Base-by-base conservation (phyloP, 176 grass and related monocot species). In the Puccinellia tenuiflora region DNA sequence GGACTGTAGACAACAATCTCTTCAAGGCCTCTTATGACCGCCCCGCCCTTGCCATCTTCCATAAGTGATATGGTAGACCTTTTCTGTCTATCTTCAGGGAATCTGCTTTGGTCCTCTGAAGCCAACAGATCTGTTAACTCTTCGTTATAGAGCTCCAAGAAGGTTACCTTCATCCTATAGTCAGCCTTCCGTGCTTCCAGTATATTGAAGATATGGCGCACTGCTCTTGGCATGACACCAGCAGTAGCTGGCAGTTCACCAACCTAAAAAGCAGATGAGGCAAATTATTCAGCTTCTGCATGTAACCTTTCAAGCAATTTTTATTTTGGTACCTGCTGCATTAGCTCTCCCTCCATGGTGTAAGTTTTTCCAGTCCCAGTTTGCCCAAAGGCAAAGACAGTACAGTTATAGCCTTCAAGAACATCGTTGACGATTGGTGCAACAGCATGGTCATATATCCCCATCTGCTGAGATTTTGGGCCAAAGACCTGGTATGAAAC, bases 311-410 rank as follows among this genome's bases (percentile, higher is more conserved):
- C 29, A n/a, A 25, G 48, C 20, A 5, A 65, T 24, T 16, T 73
- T 48, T 55, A 88, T 30, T 50, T 18, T 15, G 4, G 35, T 86
- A 97, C 94, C 94, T 94, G 88, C n/a, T 77, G 90, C 73, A 67
- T 87, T 86, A 88, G 89, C 65, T 88, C 90, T 78, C 94, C 94
- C 75, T 97, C 91, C 94, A 97, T 97, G 2, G 92, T 97, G 59
- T 92, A 97, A 29, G 94, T 97, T 79, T 97, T 94, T 48, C 94
- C 94, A 7, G 94, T 92, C 43, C 94, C 94, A 75, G 94, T 97
- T 82, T 94, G 94, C 18, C 94, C 94, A 87, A 94, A 92, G 60
- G 92, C 94, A 37, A 97, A 97, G 46, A 97, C 90, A 46, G 94
- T 97, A 79, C 92, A 97, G 65, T 92, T 97, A 84, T 92, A 94